These are phyloP conservation scores for Phytophthora pisi DNA, from an alignment of 352 stramenopile species.

Conservation along the genomic window DNA sequence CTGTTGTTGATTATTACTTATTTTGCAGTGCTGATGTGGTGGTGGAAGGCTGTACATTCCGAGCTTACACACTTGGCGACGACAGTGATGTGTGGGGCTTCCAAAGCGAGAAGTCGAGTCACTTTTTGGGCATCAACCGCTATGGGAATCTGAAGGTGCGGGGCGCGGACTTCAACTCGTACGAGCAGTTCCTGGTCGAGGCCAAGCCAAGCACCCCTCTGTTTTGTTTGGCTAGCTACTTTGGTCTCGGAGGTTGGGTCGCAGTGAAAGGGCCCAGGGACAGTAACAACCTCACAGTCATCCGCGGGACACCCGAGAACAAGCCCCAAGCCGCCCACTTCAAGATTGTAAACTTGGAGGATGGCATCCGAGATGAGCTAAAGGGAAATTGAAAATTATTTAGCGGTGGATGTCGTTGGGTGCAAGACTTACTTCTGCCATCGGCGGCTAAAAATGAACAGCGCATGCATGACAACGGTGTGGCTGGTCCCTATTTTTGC, in stretches of 20 bases:
- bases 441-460: constrained; percentile 23
- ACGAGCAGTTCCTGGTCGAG: constrained; percentile 80
- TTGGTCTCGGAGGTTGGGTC: constrained; percentile 75
- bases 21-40: constrained; percentile 65
- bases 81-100: constrained; percentile 82
- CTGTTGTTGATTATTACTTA: not conserved
- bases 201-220: constrained; percentile 53
- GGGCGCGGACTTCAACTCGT: constrained; percentile 66
- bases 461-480: not conserved
- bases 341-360: constrained; percentile 61
- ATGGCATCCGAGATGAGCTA: constrained; percentile 13
- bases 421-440: not conserved
- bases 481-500: constrained; percentile 30
- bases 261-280: constrained; percentile 20
- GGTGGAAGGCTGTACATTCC: constrained; percentile 66
- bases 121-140: constrained; percentile 76
- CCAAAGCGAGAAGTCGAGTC: constrained; percentile 67
- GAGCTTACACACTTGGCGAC: constrained; percentile 78
- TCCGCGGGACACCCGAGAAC: constrained; percentile 70
- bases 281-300: constrained; percentile 45
- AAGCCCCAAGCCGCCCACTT: constrained; percentile 64
- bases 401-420: not conserved
- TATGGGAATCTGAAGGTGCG: constrained; percentile 71
- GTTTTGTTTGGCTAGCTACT: constrained; percentile 75
- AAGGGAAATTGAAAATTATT: constrained; percentile 13